Evolutionary conservation across 441 rosid genomes (phyloP).

Genomic region (Eruca vesicaria): DNA sequence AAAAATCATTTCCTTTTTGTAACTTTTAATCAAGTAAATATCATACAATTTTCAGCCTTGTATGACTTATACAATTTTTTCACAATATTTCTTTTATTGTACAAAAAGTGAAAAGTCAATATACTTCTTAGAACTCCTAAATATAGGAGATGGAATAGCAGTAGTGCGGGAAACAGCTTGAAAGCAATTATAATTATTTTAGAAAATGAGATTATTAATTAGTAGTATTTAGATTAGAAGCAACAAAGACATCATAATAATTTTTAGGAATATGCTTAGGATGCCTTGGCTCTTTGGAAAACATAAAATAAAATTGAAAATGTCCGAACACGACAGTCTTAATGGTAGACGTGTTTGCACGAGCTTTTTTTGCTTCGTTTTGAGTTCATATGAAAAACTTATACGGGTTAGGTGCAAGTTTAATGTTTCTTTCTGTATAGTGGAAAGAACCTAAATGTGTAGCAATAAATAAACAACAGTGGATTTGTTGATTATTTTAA

Average conservation of each 20-base stretch:
- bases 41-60: neutral
- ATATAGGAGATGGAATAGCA: slow-evolving; percentile 11
- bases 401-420: slow-evolving; percentile 4
- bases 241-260: neutral
- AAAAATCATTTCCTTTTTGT: neutral
- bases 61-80: neutral
- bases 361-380: neutral
- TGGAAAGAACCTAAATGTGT: slow-evolving; percentile 1
- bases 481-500: slow-evolving; percentile 8
- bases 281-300: neutral
- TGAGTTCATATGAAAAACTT: slow-evolving; percentile 3
- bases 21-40: neutral
- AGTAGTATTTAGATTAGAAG: slow-evolving; percentile 3
- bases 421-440: neutral
- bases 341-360: slow-evolving; percentile 13
- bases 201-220: neutral
- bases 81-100: neutral
- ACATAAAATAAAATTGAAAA: neutral
- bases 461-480: neutral
- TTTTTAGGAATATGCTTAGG: slow-evolving; percentile 4
- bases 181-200: neutral
- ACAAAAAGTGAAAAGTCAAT: too few relatives aligned
- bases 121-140: too few relatives aligned
- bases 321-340: neutral
- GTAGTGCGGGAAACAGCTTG: slow-evolving; percentile 12